Evolutionary conservation across 768 basidiomycete species (phyloP).

Genomic region (Tulasnella sp.): DNA sequence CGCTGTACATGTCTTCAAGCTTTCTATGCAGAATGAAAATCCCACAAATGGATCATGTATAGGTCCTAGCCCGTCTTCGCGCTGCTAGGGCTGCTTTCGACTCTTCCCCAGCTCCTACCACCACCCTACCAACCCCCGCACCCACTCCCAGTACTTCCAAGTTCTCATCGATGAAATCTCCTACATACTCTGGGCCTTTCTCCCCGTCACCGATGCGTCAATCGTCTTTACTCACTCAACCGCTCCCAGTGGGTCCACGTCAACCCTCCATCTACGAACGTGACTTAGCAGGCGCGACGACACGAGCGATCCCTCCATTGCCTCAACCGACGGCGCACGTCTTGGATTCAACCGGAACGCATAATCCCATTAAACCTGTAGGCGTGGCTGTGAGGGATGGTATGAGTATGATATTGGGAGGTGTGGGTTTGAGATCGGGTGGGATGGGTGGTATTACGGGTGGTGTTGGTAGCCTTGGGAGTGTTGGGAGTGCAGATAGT

Average conservation of each 20-base stretch:
- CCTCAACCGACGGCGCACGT: conserved; percentile 71
- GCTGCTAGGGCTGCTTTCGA: conserved; percentile 48
- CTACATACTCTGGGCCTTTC: conserved; percentile 24
- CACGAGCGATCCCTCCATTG: conserved; percentile 30
- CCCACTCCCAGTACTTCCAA: neutral
- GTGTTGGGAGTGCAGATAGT: neutral
- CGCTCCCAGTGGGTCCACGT: conserved; percentile 32
- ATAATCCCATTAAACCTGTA: conserved; percentile 58
- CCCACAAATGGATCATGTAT: no score
- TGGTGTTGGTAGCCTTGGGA: neutral
- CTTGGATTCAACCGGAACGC: conserved; percentile 46
- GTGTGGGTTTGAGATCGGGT: conserved; percentile 19
- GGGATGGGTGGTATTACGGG: neutral
- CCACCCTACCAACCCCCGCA: neutral
- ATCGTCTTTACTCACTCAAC: neutral
- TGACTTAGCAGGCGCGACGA: conserved; percentile 41
- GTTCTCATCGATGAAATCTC: conserved; percentile 36
- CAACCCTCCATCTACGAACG: conserved; percentile 68
- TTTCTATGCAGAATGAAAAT: no score
- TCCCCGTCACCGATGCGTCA: neutral
- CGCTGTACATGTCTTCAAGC: neutral
- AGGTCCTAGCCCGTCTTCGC: conserved; percentile 51
- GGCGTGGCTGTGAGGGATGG: conserved; percentile 65
- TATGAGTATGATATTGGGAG: conserved; percentile 46
- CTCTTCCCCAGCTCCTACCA: conserved; percentile 23